Evolutionary conservation across 1,284 basidiomycete genomes (phyloP).

Genomic region (Exobasidium cylindrosporum): DNA sequence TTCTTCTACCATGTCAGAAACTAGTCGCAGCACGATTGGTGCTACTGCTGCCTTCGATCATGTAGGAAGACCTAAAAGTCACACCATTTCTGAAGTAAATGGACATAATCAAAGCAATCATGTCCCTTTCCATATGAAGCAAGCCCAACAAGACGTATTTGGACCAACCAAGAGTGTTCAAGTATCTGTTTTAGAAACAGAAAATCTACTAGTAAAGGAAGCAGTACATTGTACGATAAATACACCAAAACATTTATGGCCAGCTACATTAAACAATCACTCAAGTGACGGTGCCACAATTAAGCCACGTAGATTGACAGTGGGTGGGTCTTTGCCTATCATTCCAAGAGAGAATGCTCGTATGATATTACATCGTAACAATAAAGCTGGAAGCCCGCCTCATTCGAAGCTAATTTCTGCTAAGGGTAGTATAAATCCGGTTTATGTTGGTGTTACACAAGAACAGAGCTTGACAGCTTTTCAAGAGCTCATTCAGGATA

Average conservation of each 20-base stretch:
- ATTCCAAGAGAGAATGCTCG: not conserved
- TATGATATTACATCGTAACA: not conserved
- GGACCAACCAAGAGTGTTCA: not conserved
- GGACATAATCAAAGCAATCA: not conserved
- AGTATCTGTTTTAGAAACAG: too few species aligned
- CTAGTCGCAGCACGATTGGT: not conserved
- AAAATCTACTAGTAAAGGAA: too few species aligned
- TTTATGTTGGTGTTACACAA: not conserved
- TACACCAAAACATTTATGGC: too few species aligned
- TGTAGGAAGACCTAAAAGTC: not conserved
- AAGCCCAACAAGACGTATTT: not conserved
- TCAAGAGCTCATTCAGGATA: constrained; percentile 11
- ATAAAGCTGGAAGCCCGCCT: not conserved
- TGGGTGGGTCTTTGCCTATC: not conserved
- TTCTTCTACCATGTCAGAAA: not conserved
- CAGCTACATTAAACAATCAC: too few species aligned
- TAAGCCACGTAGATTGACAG: not conserved
- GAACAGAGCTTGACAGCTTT: constrained; percentile 7
- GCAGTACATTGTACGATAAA: too few species aligned
- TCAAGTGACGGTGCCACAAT: too few species aligned
- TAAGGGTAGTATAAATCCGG: not conserved
- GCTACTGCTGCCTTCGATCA: not conserved
- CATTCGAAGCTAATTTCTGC: too few species aligned
- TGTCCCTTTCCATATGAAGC: not conserved
- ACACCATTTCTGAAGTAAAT: not conserved